phyloP scores from a whole-genome alignment of 257 asterid species.

The Ballota nigra region DNA sequence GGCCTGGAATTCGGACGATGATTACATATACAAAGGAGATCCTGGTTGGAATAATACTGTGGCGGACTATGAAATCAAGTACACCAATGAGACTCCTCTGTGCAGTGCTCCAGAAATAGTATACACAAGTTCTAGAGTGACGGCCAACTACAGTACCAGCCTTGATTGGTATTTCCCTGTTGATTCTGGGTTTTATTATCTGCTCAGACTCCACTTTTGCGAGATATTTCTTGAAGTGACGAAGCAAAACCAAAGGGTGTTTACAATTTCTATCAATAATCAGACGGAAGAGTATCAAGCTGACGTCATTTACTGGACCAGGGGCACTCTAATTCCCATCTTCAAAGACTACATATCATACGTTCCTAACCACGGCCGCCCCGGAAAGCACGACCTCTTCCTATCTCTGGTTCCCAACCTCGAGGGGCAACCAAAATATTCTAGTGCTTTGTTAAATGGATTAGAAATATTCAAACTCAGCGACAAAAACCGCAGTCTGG shows the following conservation, averaged over 20 bases:
- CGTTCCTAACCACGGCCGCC: constrained; percentile 18
- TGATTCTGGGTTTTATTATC: constrained; percentile 48
- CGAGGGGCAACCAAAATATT: too few relatives aligned
- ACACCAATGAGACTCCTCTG: constrained; percentile 25
- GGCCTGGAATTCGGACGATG: constrained; percentile 32
- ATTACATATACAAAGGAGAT: neutral
- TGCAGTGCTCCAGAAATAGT: constrained; percentile 51
- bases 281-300: neutral
- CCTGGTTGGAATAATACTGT: neutral
- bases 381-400: constrained; percentile 19
- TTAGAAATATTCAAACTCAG: too few relatives aligned
- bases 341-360: constrained; percentile 36
- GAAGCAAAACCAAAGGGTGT: constrained; percentile 15
- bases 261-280: constrained; percentile 12
- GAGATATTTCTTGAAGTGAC: constrained; percentile 25
- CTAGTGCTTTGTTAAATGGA: too few relatives aligned
- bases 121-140: constrained; percentile 33
- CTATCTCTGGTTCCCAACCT: too few relatives aligned
- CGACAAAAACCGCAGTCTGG: too few relatives aligned
- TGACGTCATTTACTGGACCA: constrained; percentile 30
- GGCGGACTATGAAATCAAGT: neutral
- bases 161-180: constrained; percentile 48
- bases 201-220: constrained; percentile 59
- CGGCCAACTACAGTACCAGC: neutral
- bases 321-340: constrained; percentile 31